Conservation (phyloP, 2,329 filamentous ascomycete species). For the Diplodia scrobiculata region DNA sequence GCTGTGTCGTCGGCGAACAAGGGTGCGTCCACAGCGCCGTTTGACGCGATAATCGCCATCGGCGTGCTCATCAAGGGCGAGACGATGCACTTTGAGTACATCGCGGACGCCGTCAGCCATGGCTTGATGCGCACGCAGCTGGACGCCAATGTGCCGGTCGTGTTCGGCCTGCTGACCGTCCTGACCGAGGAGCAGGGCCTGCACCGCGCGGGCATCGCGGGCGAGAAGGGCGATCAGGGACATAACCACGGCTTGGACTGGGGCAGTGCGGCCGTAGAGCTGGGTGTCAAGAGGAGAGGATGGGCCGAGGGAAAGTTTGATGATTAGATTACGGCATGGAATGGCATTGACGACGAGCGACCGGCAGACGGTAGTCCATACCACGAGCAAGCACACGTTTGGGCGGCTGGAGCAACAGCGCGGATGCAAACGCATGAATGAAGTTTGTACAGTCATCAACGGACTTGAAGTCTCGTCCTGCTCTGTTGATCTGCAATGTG, state of each 20-base stretch:
- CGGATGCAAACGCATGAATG: background rate
- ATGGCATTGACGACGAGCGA: background rate
- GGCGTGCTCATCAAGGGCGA: slow-evolving; percentile 97
- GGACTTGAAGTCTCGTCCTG: background rate
- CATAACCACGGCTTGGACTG: slow-evolving; percentile 98
- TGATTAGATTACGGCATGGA: slow-evolving; percentile 40
- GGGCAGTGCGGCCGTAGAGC: slow-evolving; percentile 90
- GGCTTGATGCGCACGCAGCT: slow-evolving; percentile 93
- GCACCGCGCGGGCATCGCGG: slow-evolving; percentile 73
- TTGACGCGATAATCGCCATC: slow-evolving; percentile 93
- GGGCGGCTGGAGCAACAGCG: background rate
- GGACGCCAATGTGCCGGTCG: slow-evolving; percentile 82
- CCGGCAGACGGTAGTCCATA: background rate
- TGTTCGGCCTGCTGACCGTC: slow-evolving; percentile 90
- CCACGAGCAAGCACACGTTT: background rate
- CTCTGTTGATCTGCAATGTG: background rate
- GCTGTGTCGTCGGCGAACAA: slow-evolving; percentile 35
- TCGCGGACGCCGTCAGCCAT: slow-evolving; percentile 84
- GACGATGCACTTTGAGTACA: slow-evolving; percentile 99
- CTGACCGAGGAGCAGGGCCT: slow-evolving; percentile 84
- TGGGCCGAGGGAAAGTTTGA: slow-evolving; percentile 73
- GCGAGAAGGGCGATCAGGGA: slow-evolving; percentile 49
- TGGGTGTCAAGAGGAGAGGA: slow-evolving; percentile 81
- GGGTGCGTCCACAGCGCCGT: slow-evolving; percentile 60
- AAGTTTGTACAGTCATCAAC: background rate